Conservation (phyloP, 2,329 filamentous ascomycete genomes). For the Fusarium subtropicale region DNA sequence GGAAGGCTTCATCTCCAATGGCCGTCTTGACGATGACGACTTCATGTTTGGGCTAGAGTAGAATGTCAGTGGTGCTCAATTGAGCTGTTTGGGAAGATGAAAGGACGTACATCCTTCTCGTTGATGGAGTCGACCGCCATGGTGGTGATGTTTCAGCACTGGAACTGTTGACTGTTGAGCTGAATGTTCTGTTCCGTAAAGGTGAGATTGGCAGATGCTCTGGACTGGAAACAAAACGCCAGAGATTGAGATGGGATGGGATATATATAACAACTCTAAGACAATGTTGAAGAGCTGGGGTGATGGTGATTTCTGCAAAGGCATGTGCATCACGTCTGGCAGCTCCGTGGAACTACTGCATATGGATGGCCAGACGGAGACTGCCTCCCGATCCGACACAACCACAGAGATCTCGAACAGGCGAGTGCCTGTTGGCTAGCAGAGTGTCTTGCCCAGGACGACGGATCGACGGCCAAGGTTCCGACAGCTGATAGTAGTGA, state of each 20-base stretch:
- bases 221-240: neutral
- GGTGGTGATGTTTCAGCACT: constrained; percentile 27
- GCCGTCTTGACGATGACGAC: constrained; percentile 39
- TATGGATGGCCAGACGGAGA: constrained; percentile 28
- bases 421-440: constrained; percentile 8
- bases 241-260: constrained; percentile 1
- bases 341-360: constrained; percentile 12
- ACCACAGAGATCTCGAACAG: constrained; percentile 35
- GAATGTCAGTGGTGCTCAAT: neutral
- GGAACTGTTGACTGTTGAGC: constrained; percentile 5
- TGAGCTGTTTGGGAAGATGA: rapidly evolving
- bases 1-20: constrained; percentile 46
- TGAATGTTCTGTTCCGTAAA: constrained; percentile 9
- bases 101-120: constrained; percentile 28
- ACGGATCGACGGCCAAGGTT: constrained; percentile 41
- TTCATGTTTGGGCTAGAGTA: constrained; percentile 11
- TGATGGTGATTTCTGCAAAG: constrained; percentile 5
- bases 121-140: constrained; percentile 40
- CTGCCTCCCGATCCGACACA: constrained; percentile 40
- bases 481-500: constrained; percentile 22
- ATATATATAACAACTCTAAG: constrained; percentile 32
- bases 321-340: neutral
- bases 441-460: constrained; percentile 7
- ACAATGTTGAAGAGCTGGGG: neutral
- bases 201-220: constrained; percentile 18